Evolutionary conservation across 768 basidiomycete genomes (phyloP).

Genomic region (Phanerochaete carnosa): DNA sequence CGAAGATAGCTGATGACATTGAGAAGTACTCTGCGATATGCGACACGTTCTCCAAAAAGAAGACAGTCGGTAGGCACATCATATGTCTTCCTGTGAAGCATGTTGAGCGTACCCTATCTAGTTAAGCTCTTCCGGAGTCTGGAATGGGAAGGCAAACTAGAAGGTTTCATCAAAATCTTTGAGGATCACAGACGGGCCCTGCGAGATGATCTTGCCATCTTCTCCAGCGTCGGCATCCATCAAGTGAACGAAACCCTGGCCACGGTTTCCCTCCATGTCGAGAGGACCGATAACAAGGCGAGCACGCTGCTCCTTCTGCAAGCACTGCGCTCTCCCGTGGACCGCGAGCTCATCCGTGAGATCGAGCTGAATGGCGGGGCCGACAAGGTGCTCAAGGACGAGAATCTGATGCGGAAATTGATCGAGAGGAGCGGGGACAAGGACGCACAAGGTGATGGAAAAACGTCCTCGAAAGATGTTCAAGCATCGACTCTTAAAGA

Average conservation of each 20-base stretch:
- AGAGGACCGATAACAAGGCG: neutral
- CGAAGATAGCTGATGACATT: neutral
- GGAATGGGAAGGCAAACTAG: slow-evolving; percentile 10
- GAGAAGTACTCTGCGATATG: slow-evolving; percentile 2
- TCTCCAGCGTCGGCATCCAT: neutral
- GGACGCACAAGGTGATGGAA: neutral
- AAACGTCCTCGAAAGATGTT: neutral
- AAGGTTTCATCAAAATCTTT: slow-evolving; percentile 5
- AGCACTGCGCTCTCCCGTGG: slow-evolving; percentile 11
- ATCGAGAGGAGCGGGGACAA: neutral
- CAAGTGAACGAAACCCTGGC: slow-evolving; percentile 1
- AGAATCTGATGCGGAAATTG: slow-evolving; percentile 8
- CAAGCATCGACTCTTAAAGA: neutral
- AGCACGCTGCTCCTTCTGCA: slow-evolving; percentile 5
- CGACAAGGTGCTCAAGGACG: slow-evolving; percentile 3
- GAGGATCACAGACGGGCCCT: slow-evolving; percentile 3
- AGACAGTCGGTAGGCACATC: neutral
- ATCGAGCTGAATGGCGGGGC: slow-evolving; percentile 4
- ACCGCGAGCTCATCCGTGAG: slow-evolving; percentile 12
- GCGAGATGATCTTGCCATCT: slow-evolving; percentile 6
- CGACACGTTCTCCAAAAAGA: neutral
- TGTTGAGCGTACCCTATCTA: neutral
- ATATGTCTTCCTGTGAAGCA: neutral
- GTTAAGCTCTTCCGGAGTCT: slow-evolving; percentile 10
- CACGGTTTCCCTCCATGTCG: neutral